A percentile compares a stretch with the other conserved stretches of the same genome.
phyloP scores from a whole-genome alignment of 345 rosid species.

The Acer negundo region DNA sequence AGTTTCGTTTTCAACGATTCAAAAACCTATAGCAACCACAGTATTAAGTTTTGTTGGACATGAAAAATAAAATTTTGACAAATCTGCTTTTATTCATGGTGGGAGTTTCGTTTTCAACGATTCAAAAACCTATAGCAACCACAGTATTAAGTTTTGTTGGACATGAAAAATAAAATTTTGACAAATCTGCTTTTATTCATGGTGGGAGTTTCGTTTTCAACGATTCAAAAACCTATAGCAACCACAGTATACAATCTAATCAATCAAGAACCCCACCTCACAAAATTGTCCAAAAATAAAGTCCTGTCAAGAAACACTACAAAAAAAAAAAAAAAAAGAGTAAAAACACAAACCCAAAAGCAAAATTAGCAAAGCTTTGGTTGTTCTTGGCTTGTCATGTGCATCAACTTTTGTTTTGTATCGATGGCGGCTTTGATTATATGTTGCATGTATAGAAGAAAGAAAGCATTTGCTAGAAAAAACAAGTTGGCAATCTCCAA shows the following conservation, averaged over 20 bases:
- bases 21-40: neutral
- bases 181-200: conserved; percentile 64
- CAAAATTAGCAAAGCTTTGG: conserved; percentile 23
- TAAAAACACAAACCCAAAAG: conserved; percentile 29
- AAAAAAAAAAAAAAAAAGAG: no score
- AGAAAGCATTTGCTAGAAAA: conserved; percentile 31
- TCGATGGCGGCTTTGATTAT: conserved; percentile 20
- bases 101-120: conserved; percentile 43
- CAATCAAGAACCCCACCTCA: conserved; percentile 17
- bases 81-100: conserved; percentile 63
- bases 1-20: conserved; percentile 27
- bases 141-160: conserved; percentile 42
- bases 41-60: conserved; percentile 39
- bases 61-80: conserved; percentile 57
- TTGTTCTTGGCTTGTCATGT: conserved; percentile 46
- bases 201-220: conserved; percentile 51
- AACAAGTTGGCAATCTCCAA: conserved; percentile 88
- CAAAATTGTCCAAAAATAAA: conserved; percentile 14
- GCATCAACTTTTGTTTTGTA: conserved; percentile 37
- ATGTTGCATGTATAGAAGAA: conserved; percentile 40
- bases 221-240: neutral
- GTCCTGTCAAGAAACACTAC: conserved; percentile 14
- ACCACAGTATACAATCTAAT: conserved; percentile 17
- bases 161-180: conserved; percentile 49
- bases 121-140: neutral